Base-by-base conservation (phyloP, 257 asterid species). In the Solanum dulcamara region DNA sequence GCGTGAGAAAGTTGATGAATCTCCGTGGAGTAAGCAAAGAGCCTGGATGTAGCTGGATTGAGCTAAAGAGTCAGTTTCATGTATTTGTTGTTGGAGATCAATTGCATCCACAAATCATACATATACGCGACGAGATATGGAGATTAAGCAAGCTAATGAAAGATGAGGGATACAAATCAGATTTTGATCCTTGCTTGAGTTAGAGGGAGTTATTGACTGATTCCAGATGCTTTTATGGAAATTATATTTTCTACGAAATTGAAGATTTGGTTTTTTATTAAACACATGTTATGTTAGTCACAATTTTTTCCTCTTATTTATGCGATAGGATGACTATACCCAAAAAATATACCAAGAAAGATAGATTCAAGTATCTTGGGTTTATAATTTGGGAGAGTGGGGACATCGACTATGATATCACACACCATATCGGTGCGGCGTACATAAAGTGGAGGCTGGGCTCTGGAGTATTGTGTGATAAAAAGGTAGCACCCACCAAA, bases 11-110 rank as follows among this genome's bases (percentile, higher is more conserved):
- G 90, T 84, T 89, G 81, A 95, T 95, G 98, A 93, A 86, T 81
- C 75, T 80, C 8, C 91, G 98, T 80, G 93, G 98, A 62, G 84
- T 95, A 33, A 94, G 81, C 62, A 95, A 95, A 86, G 98, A 93
- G 89, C 98, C 98, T 4, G 98, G 98, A 18, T 95, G 97, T 83
- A 95, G 98, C 89, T 95, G 98, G 98, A 89, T 95, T 81, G 98
- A 94, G 93, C 83, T 95, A 51, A 93, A 90, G 93, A 95, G 89
- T 88, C 87, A 89, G 88, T 94, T 93, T 81, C 97, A 95, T 67
- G 95, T 90, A 77, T 95, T 95, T 88, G 95, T 95, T 85, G 98
- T 91, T 50, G 96, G 93, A 60, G 98, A 95, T 75, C 79, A 88
- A 85, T 88, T 90, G 88, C 98, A 95, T 88, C 94, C 96, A 2